Percentiles rank a stretch among this genome's conserved stretches.
phyloP scores from a whole-genome alignment of 192 early-diverging fungal species.

The Geranomyces michiganensis region DNA sequence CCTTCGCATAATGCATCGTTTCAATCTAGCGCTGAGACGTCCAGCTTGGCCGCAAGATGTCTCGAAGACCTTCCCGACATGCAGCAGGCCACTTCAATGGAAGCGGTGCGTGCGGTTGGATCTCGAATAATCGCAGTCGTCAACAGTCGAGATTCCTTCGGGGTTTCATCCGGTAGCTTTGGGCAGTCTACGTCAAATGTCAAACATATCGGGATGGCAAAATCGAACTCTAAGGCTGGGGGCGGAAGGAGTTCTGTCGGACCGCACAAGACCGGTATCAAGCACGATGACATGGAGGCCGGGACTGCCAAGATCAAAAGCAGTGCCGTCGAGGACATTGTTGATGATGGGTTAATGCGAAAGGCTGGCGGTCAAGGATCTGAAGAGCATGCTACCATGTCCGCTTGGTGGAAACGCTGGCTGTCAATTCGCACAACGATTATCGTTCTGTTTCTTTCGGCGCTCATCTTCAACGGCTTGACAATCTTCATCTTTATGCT shows the following conservation, averaged over 20 bases:
- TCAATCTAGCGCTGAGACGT: not conserved
- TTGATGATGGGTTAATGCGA: conserved; percentile 1
- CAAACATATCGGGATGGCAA: too few species aligned
- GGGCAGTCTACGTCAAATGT: too few species aligned
- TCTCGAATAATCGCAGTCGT: not conserved
- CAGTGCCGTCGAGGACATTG: conserved; percentile 5
- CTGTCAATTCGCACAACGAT: conserved; percentile 12
- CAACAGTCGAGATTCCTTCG: not conserved
- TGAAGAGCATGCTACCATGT: not conserved
- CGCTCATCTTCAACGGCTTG: conserved; percentile 15
- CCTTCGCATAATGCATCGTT: too few species aligned
- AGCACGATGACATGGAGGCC: not conserved
- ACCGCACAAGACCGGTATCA: not conserved
- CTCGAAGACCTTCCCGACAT: conserved; percentile 5
- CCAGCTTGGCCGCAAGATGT: not conserved
- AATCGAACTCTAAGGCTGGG: not conserved
- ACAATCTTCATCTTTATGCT: conserved; percentile 14
- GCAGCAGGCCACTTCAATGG: not conserved
- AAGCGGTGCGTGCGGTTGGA: not conserved
- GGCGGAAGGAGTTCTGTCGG: not conserved
- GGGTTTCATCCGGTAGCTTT: not conserved
- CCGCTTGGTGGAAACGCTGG: not conserved
- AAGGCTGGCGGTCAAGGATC: not conserved
- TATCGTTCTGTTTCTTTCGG: conserved; percentile 10
- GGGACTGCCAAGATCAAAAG: not conserved